Evolutionary conservation across 2,329 filamentous ascomycete species (phyloP), one percentile per base, ranked within the genome.

Genomic region (Xylaria sp.): DNA sequence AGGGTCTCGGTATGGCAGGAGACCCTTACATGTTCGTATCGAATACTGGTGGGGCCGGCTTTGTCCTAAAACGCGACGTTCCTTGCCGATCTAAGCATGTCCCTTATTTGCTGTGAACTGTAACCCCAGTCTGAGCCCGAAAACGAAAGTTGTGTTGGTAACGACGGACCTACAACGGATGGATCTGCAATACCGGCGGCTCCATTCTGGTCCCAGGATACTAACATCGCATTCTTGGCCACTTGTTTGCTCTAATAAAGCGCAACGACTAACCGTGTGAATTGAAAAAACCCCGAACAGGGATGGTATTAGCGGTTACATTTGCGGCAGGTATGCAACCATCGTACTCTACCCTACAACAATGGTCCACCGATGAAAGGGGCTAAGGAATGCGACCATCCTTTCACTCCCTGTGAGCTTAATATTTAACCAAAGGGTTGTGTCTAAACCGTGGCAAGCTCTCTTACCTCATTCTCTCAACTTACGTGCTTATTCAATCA

Each of bases 271-370:
- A 58, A 69, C 73, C 69, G 66, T 69, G 70, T 72, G 69, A 50
- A 51, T 63, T 54, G 52, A 69, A 63, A 60, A 71, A 65, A 60
- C 28, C 67, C 70, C 67, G 54, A 58, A 58, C 73, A 75, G 68
- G 75, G 74, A 70, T 72, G 56, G 51, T 46, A 37, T 56, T 20
- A 57, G 57, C 37, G 48, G 67, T 69, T 69, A 59, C 70, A 73
- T 71, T 75, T 73, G 72, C 58, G 67, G 71, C 59, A 70, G 72
- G 67, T 65, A 71, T 73, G 71, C 63, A 69, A 70, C 72, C 65
- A 73, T 66, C 67, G 57, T 44, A 25, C 28, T 63, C 44, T 52
- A 25, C 41, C 6, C 44, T 52, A 25, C 41, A 18, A 46, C 41
- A 46, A 51, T 62, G 63, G 63, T 70, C 69, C 61, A 69, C 65